Evolutionary conservation across 768 basidiomycete species (phyloP).

Genomic region (Arthromyces matolae): DNA sequence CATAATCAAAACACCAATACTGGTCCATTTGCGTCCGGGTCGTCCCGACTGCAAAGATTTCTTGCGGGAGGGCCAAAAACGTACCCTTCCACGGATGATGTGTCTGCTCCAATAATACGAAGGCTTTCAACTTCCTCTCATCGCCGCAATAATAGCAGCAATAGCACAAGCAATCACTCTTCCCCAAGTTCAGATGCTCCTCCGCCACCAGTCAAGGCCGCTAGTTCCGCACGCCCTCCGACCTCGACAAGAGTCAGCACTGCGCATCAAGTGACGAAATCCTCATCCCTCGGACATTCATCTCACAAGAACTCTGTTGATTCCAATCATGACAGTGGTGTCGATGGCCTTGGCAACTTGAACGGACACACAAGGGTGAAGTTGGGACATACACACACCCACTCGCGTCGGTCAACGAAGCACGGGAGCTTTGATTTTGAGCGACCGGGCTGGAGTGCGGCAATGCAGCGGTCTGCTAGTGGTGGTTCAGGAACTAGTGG

Average conservation of each 20-base stretch:
- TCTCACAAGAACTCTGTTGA: conserved; percentile 32
- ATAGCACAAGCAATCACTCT: conserved; percentile 12
- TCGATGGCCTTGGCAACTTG: conserved; percentile 24
- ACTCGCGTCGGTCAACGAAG: conserved; percentile 41
- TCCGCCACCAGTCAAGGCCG: conserved; percentile 2
- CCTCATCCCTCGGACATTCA: conserved; percentile 11
- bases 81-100: conserved; percentile 13
- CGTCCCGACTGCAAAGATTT: conserved; percentile 17
- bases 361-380: conserved; percentile 17
- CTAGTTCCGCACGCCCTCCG: conserved; percentile 11
- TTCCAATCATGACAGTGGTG: conserved; percentile 30
- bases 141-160: conserved; percentile 16
- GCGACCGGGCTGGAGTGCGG: conserved; percentile 48
- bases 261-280: conserved; percentile 4
- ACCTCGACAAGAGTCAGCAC: conserved; percentile 22
- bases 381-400: conserved; percentile 6
- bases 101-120: conserved; percentile 16
- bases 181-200: conserved; percentile 7
- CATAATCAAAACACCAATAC: conserved; percentile 21
- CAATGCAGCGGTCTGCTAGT: conserved; percentile 46
- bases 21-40: conserved; percentile 23
- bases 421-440: conserved; percentile 80
- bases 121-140: conserved; percentile 13
- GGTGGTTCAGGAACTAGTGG: conserved; percentile 29
- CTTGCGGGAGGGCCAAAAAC: conserved; percentile 17